These are phyloP conservation scores for Citrus trifoliata DNA, from an alignment of 345 rosid species.

Conservation along the genomic window DNA sequence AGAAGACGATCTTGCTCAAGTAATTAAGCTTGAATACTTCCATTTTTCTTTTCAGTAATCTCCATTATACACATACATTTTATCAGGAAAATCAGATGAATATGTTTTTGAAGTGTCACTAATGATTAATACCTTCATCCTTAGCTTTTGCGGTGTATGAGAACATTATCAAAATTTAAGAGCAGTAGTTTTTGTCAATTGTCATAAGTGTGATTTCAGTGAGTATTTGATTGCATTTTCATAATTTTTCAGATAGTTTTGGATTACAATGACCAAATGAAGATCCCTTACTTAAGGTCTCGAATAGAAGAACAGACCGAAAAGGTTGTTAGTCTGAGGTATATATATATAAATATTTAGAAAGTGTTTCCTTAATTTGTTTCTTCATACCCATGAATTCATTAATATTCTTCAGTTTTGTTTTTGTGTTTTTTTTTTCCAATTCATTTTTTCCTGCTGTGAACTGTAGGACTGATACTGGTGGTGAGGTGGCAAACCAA, in stretches of 20 bases:
- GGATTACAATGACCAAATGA: slow-evolving; percentile 48
- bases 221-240: neutral
- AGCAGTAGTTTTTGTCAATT: no score
- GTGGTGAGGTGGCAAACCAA: slow-evolving; percentile 45
- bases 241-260: slow-evolving; percentile 29
- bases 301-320: slow-evolving; percentile 14
- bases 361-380: neutral
- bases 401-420: neutral
- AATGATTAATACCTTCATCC: no score
- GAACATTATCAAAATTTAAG: no score
- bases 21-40: slow-evolving; percentile 22
- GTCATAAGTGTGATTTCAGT: no score
- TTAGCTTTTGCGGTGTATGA: neutral
- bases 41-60: neutral
- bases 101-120: no score
- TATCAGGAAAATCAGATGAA: no score
- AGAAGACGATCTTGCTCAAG: slow-evolving; percentile 72
- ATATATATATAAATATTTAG: neutral
- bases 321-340: slow-evolving; percentile 28
- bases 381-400: neutral
- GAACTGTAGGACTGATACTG: slow-evolving; percentile 26
- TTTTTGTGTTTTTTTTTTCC: no score
- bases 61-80: neutral
- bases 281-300: slow-evolving; percentile 37
- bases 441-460: neutral